These are phyloP conservation scores for Neurospora sp. DNA, from an alignment of 2,329 filamentous ascomycete genomes.

Conservation along the genomic window DNA sequence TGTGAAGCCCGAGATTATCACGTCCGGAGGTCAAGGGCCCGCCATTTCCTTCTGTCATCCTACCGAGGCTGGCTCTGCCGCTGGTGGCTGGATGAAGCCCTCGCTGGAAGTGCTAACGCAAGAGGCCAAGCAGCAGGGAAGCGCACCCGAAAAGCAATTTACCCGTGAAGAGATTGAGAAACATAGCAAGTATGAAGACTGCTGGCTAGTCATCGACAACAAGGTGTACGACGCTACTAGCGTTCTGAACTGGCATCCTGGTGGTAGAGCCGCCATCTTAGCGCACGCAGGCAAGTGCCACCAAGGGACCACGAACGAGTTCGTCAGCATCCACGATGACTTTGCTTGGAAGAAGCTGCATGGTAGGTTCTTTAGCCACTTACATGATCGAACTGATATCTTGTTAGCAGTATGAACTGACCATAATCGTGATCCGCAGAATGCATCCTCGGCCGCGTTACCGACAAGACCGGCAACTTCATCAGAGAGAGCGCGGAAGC, in stretches of 20 bases:
- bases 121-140: constrained; percentile 31
- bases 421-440: constrained; percentile 23
- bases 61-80: constrained; percentile 30
- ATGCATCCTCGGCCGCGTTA: constrained; percentile 38
- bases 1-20: constrained; percentile 29
- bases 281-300: constrained; percentile 40
- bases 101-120: constrained; percentile 34
- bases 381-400: not conserved
- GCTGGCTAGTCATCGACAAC: constrained; percentile 42
- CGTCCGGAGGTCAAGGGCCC: constrained; percentile 22
- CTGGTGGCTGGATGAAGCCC: constrained; percentile 41
- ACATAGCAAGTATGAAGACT: constrained; percentile 35
- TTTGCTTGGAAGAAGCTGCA: constrained; percentile 39
- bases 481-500: constrained; percentile 34
- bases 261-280: constrained; percentile 36
- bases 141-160: constrained; percentile 38
- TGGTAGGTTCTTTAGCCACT: constrained; percentile 15
- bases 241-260: constrained; percentile 38
- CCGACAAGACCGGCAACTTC: constrained; percentile 35
- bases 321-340: constrained; percentile 39
- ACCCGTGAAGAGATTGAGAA: constrained; percentile 43
- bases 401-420: not conserved
- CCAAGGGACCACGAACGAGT: constrained; percentile 37
- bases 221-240: constrained; percentile 41
- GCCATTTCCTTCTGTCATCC: constrained; percentile 36